These are phyloP conservation scores for Kuraishia molischiana DNA, from an alignment of 805 yeast genomes.

Conservation along the genomic window DNA sequence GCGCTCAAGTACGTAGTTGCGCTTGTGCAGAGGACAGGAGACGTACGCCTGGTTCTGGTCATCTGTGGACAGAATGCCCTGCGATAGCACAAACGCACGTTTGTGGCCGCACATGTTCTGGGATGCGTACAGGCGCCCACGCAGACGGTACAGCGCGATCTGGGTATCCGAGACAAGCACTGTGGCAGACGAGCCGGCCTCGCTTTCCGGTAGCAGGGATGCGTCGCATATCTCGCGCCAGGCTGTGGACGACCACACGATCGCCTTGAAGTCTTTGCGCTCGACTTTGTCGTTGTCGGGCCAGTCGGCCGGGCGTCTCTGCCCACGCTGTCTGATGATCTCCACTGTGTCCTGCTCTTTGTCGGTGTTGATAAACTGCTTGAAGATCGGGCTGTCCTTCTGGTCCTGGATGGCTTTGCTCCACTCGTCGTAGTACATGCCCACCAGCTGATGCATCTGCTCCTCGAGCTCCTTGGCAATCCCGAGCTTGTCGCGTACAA, in stretches of 20 bases:
- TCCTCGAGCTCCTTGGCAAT: constrained; percentile 21
- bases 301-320: constrained; percentile 26
- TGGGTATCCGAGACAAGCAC: constrained; percentile 24
- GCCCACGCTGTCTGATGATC: constrained; percentile 24
- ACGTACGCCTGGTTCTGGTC: constrained; percentile 19
- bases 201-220: constrained; percentile 16
- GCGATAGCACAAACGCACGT: constrained; percentile 25
- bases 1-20: constrained; percentile 19
- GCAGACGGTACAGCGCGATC: constrained; percentile 22
- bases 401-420: constrained; percentile 14
- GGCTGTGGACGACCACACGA: constrained; percentile 20
- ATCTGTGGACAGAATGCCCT: constrained; percentile 23
- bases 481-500: constrained; percentile 24
- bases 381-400: constrained; percentile 16
- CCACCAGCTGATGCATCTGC: constrained; percentile 23
- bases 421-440: constrained; percentile 27
- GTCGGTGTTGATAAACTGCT: constrained; percentile 23
- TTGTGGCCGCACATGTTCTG: constrained; percentile 32
- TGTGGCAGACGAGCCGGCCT: constrained; percentile 22
- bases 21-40: constrained; percentile 27
- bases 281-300: constrained; percentile 14
- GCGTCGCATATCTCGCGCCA: constrained; percentile 20
- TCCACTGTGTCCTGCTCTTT: constrained; percentile 20
- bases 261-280: constrained; percentile 17
- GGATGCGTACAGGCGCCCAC: constrained; percentile 23